Conservation (phyloP, 371 early-diverging fungal genomes). For the Rhizopus microsporus region DNA sequence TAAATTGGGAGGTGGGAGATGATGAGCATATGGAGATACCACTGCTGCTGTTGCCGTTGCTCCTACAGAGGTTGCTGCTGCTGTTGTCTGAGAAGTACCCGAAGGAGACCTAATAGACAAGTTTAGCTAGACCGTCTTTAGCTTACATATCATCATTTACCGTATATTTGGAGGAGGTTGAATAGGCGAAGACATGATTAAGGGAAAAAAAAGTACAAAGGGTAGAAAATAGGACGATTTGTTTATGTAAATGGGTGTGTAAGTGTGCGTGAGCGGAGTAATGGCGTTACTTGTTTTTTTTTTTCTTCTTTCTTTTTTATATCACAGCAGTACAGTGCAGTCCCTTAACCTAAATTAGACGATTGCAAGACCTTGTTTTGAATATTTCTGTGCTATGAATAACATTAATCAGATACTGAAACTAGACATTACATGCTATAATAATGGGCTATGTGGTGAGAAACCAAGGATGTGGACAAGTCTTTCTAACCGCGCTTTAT, state of each 20-base stretch:
- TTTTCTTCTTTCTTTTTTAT: slow-evolving; percentile 1
- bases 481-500: no score
- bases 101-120: slow-evolving; percentile 15
- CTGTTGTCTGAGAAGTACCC: slow-evolving; percentile 7
- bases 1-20: slow-evolving; percentile 26
- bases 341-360: no score
- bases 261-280: background rate
- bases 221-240: background rate
- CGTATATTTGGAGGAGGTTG: slow-evolving; percentile 32
- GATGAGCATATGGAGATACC: slow-evolving; percentile 27
- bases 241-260: no score
- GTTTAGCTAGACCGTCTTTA: no score
- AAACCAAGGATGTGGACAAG: no score
- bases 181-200: slow-evolving; percentile 26
- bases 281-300: background rate
- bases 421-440: no score
- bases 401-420: no score
- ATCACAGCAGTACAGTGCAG: no score
- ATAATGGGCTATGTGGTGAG: no score
- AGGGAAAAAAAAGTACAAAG: slow-evolving; percentile 1
- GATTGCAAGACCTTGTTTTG: no score
- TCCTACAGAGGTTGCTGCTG: background rate
- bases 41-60: slow-evolving; percentile 1
- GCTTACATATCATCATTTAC: slow-evolving; percentile 11
- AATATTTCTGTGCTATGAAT: no score